Evolutionary conservation across 306 rosid species (phyloP), one percentile per base, ranked within the genome.

Genomic region (Quercus robur): DNA sequence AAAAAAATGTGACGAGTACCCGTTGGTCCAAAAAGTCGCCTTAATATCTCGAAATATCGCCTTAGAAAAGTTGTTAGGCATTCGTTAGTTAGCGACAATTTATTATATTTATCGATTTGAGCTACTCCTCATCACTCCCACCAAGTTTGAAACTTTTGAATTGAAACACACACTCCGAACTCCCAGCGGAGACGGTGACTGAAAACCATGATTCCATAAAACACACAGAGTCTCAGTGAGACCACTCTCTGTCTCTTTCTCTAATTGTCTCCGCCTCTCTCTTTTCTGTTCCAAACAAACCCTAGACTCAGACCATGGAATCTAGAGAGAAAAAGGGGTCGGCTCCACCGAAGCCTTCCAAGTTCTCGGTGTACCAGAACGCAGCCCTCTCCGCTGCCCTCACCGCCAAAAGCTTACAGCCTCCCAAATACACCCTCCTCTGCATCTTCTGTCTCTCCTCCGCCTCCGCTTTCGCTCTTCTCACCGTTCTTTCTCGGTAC

Each of bases 341-440:
- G 56, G 78, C 92, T 69, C 58, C 86, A 55, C 72, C 82, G 51
- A 92, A 89, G 83, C 89, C 92, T 59, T 78, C 88, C 56, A 91
- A 93, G 81, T 95, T 93, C 89, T 63, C 86, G 1, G 93, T 91
- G 5, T 93, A 95, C 44, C 97, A 93, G 83, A 91, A 93, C 82
- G 91, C 92, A 75, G 66, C 91, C 3, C 79, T 93, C 13, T 95
- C 98, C 5, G 91, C 96, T 3, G 94, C 90, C 18, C 94, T 95
- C 58, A 95, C 97, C 30, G 85, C 96, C 81, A 89, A 76, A 71
- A 93, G 99, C 71, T 78, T 93, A 63, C 97, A 82, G 13, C 98
- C 98, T 83, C 86, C 97, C 28, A 89, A 84, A 33, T 82, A 81
- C 82, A 80, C 93, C 12, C 73, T 90, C 83, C 76, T 91, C 49